Evolutionary conservation across 495 filamentous ascomycete species (phyloP).

Genomic region (Aspergillus egyptiacus): DNA sequence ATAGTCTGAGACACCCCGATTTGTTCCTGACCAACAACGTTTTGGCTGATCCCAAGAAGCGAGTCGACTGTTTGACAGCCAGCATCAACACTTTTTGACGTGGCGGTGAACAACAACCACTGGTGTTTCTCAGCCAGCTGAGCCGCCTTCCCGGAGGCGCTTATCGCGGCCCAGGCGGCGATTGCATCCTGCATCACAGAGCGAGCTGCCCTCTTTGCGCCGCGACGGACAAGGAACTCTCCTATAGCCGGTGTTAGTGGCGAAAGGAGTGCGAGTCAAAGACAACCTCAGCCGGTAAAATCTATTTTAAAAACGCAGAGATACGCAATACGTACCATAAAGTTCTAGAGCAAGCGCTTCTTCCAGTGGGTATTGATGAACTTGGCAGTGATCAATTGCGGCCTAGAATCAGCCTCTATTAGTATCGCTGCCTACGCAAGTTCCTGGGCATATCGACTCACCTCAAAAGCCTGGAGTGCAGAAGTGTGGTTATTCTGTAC

Average conservation of each 20-base stretch:
- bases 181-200: constrained; percentile 66
- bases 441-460: constrained; percentile 3
- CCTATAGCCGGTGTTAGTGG: constrained; percentile 35
- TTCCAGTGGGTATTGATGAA: constrained; percentile 71
- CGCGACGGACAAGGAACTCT: constrained; percentile 65
- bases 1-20: constrained; percentile 32
- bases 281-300: not conserved
- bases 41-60: constrained; percentile 38
- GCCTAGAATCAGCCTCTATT: constrained; percentile 22
- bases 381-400: constrained; percentile 71
- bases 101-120: constrained; percentile 63
- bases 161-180: constrained; percentile 64
- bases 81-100: constrained; percentile 56
- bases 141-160: constrained; percentile 67
- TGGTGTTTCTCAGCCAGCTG: constrained; percentile 65
- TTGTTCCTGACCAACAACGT: constrained; percentile 52
- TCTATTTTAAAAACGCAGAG: not conserved
- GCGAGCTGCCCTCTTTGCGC: constrained; percentile 66
- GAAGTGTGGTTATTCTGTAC: constrained; percentile 54
- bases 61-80: constrained; percentile 66
- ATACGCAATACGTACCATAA: constrained; percentile 28
- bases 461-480: constrained; percentile 63
- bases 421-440: not conserved
- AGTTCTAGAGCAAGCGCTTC: constrained; percentile 77
- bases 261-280: constrained; percentile 12